Evolutionary conservation across 192 early-diverging fungal genomes (phyloP), one percentile per base, ranked within the genome.

Genomic region (Entomortierella parvispora): DNA sequence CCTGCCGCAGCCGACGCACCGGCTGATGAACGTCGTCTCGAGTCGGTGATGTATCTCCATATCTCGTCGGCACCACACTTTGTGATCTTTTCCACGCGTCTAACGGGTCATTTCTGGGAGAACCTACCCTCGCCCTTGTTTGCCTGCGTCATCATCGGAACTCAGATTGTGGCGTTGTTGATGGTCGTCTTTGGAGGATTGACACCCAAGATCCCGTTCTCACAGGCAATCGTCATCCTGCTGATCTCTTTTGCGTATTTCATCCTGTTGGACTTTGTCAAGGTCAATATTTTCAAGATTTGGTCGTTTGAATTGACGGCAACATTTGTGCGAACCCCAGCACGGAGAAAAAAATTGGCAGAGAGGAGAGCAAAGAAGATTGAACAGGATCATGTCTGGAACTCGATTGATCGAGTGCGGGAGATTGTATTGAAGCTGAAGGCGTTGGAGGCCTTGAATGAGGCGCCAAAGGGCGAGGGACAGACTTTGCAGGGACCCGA

Each of bases 301-400:
- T 98, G 96, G 96, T 92, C 87, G 48, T 98, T 95, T 79, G 94
- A 96, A 69, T 76, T 96, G 32, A 96, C 94, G 3, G 95, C 94
- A 34, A 90, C 77, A 37, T 63, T 98, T 58, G 91, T 89, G 83
- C 94, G 95, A 4, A 88, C 92, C 0, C 74, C 69, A n/a, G 62
- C 78, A 4, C 87, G 93, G 58, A 83, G 83, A 28, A 86, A 77
- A 23, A 91, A 93, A 77, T 80, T 95, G 54, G 71, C 71, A 4
- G 69, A 66, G 34, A 80, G 85, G 47, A 84, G 83, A 61, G 82
- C 76, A 32, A 71, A 83, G 34, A 65, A 57, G 31, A 71, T 80
- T 4, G 68, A 87, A 17, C 75, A 88, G 20, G 67, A 77, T 20
- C 85, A 81, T 32, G 85, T 90, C 29, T 47, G 61, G 33, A 33